Percentiles rank a stretch among this genome's conserved stretches.
These are phyloP conservation scores for Hypericum androsaemum DNA, from an alignment of 345 rosid species.

Conservation along the genomic window DNA sequence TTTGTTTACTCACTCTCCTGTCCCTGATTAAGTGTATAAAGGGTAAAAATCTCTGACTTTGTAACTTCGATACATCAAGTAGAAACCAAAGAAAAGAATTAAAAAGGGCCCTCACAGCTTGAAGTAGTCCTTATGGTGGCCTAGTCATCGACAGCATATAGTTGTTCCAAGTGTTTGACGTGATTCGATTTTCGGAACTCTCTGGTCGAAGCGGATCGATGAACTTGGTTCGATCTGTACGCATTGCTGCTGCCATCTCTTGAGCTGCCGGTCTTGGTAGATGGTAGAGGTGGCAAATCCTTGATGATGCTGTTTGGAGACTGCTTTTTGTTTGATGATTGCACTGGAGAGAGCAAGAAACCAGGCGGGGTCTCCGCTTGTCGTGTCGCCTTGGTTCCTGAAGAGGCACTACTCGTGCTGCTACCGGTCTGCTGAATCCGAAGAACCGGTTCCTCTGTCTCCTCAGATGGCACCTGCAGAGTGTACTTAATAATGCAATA, in stretches of 20 bases:
- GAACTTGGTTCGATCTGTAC: slow-evolving; percentile 29
- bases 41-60: too few relatives aligned
- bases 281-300: slow-evolving; percentile 34
- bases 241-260: slow-evolving; percentile 13
- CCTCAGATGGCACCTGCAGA: slow-evolving; percentile 15
- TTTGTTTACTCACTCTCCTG: too few relatives aligned
- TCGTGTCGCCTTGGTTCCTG: slow-evolving; percentile 17
- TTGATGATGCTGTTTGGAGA: slow-evolving; percentile 19
- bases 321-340: slow-evolving; percentile 13
- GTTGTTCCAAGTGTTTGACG: slow-evolving; percentile 21
- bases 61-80: too few relatives aligned
- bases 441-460: slow-evolving; percentile 6
- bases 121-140: too few relatives aligned
- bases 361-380: slow-evolving; percentile 12
- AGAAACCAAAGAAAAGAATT: too few relatives aligned
- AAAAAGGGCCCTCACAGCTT: too few relatives aligned
- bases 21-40: too few relatives aligned
- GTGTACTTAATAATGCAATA: not conserved
- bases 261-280: slow-evolving; percentile 11
- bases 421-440: slow-evolving; percentile 24
- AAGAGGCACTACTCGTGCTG: slow-evolving; percentile 28
- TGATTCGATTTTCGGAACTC: slow-evolving; percentile 32
- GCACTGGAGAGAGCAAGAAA: slow-evolving; percentile 14
- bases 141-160: slow-evolving; percentile 24
- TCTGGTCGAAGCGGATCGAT: slow-evolving; percentile 43